Base-by-base conservation (phyloP, 2,329 filamentous ascomycete species). In the Elsinoe ampelina region DNA sequence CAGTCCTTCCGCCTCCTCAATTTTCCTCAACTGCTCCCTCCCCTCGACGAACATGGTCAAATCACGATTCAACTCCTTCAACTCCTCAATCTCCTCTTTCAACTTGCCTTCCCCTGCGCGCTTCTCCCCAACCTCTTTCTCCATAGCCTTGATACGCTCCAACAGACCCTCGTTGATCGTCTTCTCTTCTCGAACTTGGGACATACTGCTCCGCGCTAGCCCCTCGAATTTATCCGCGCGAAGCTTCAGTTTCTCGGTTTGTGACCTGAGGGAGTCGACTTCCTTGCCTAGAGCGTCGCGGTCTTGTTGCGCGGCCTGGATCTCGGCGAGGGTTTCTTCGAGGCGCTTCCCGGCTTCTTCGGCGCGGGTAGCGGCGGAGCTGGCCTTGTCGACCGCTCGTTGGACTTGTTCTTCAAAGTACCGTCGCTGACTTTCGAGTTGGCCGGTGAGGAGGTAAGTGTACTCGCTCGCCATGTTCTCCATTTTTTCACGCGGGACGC, bases 331-430 rank as follows among this genome's bases (percentile, higher is more conserved):
- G 0, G 79, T 77, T 59, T 75, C 70, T 4, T 72, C 75, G 1
- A 80, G 78, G 61, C 76, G 74, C 0, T 69, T 67, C 0, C 74
- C 72, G 0, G 87, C 85, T 48, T 77, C 77, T 59, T 87, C 84
- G 0, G 87, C 88, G 0, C 81, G 77, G 0, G 81, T 77, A 0
- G 81, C 78, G 0, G 91, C 89, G 65, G 86, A 82, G 1, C 84
- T 80, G 0, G 91, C 91, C 73, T 97, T 97, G 70, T 95, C 89
- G 0, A 86, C 90, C 0, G 89, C 89, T 61, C 95, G 89, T 65
- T 85, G 86, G 54, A 98, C 80, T 69, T 95, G 83, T 63, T 95
- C 92, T 69, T 97, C 92, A 64, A 95, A 98, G 71, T 97, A 98
- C 0, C 87, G 79, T 8, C 93, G 82, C 69, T 98, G 93, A 42